phyloP scores from a whole-genome alignment of 306 rosid genomes.

The Vachellia collinsii region DNA sequence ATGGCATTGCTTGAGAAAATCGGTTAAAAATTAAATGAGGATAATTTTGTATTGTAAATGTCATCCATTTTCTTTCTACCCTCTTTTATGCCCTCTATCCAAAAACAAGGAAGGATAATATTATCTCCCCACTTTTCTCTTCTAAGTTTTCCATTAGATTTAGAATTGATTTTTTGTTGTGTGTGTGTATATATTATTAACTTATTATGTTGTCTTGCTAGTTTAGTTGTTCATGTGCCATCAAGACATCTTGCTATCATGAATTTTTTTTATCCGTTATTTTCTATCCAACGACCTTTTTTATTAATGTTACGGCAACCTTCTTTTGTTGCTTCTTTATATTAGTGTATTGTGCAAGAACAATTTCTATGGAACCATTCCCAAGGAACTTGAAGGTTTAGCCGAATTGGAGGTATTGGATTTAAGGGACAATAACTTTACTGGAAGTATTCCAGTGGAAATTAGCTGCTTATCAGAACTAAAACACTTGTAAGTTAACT shows the following conservation, averaged over 20 bases:
- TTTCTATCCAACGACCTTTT: conserved; percentile 12
- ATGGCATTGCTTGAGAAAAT: too few species aligned
- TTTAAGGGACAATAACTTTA: conserved; percentile 68
- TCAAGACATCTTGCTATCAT: conserved; percentile 14
- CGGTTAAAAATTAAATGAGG: too few species aligned
- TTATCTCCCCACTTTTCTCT: too few species aligned
- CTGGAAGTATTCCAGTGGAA: conserved; percentile 65
- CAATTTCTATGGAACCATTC: conserved; percentile 69
- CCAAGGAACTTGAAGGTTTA: conserved; percentile 72
- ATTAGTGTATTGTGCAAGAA: conserved; percentile 73
- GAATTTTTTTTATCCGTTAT: conserved; percentile 8
- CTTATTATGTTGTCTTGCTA: background rate
- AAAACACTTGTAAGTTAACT: conserved; percentile 68
- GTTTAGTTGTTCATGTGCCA: background rate
- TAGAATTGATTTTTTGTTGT: too few species aligned
- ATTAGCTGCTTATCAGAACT: conserved; percentile 47
- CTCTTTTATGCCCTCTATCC: too few species aligned
- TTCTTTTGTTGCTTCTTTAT: conserved; percentile 33
- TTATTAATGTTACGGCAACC: conserved; percentile 11
- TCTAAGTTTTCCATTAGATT: too few species aligned
- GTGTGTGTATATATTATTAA: too few species aligned
- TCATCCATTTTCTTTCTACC: too few species aligned
- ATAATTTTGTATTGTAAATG: too few species aligned
- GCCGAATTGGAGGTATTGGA: conserved; percentile 65
- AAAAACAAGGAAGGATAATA: too few species aligned